Conservation (phyloP, 1,284 basidiomycete species). For the Malassezia yamatoensis region DNA sequence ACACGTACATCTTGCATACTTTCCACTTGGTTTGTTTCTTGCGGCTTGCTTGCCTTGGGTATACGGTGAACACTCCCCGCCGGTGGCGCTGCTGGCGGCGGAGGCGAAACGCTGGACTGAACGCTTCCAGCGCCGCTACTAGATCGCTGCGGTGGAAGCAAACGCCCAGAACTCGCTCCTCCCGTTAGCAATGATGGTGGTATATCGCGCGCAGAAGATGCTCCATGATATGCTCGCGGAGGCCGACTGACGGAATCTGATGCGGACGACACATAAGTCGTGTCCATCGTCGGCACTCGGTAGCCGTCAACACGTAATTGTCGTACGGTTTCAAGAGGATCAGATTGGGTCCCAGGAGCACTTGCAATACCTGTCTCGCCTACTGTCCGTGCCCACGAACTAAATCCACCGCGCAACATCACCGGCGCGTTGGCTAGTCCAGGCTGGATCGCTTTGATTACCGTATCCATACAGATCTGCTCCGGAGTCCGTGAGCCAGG, state of each 20-base stretch:
- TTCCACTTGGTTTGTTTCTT: background rate
- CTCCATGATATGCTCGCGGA: slow-evolving; percentile 1
- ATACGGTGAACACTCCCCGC: background rate
- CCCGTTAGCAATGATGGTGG: background rate
- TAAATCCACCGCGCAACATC: slow-evolving; percentile 72
- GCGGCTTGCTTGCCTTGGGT: background rate
- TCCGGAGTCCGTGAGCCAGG: slow-evolving; percentile 10
- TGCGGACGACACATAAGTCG: background rate
- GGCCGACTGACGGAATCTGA: background rate
- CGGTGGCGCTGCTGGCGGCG: slow-evolving; percentile 8
- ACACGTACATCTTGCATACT: slow-evolving; percentile 22
- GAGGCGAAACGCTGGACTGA: background rate
- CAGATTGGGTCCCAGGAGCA: slow-evolving; percentile 18
- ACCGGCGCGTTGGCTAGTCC: slow-evolving; percentile 58
- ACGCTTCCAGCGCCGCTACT: background rate
- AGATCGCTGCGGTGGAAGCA: background rate
- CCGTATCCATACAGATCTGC: slow-evolving; percentile 3
- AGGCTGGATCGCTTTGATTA: slow-evolving; percentile 58
- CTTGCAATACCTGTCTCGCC: slow-evolving; percentile 53
- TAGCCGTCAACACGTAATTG: slow-evolving; percentile 9
- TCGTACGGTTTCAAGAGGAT: slow-evolving; percentile 7
- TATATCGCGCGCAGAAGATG: background rate
- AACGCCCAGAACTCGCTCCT: background rate
- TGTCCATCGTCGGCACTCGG: background rate
- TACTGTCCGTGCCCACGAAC: slow-evolving; percentile 67